phyloP scores from a whole-genome alignment of 352 stramenopile species.

The Pythium biforme region DNA sequence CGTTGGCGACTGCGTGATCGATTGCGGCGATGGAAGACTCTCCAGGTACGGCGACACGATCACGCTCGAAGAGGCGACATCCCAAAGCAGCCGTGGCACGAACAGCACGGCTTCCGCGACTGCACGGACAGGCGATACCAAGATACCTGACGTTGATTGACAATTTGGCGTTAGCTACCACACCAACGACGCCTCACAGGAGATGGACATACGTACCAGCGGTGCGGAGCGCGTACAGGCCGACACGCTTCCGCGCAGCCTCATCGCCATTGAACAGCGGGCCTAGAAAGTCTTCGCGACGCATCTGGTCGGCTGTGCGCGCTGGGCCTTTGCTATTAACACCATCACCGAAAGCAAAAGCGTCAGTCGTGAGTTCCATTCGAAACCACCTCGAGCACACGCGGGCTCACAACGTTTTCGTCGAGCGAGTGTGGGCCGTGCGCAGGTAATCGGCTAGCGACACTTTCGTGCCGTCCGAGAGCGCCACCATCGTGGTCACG shows the following conservation, averaged over 20 bases:
- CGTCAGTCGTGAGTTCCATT: not conserved
- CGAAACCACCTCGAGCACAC: not conserved
- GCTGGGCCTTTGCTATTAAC: constrained; percentile 31
- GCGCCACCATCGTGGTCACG: constrained; percentile 52
- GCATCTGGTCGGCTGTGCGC: constrained; percentile 50
- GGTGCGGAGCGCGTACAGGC: constrained; percentile 46
- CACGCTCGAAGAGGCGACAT: constrained; percentile 33
- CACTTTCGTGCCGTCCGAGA: constrained; percentile 57
- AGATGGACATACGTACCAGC: constrained; percentile 30
- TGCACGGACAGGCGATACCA: constrained; percentile 51
- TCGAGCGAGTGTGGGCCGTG: constrained; percentile 35
- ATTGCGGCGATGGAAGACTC: constrained; percentile 33
- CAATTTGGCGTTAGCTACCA: not conserved
- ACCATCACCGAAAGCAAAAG: not conserved
- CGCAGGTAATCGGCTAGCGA: constrained; percentile 65
- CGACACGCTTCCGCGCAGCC: constrained; percentile 55
- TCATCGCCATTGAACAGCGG: constrained; percentile 61
- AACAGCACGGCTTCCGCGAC: constrained; percentile 55
- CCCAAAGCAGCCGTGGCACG: constrained; percentile 43
- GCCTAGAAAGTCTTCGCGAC: constrained; percentile 55
- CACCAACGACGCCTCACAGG: not conserved
- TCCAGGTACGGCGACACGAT: constrained; percentile 31
- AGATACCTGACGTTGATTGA: constrained; percentile 34
- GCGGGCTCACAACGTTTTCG: constrained; percentile 45
- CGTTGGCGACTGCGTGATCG: constrained; percentile 33